These are phyloP conservation scores for Geotrichum histeridarum DNA, from an alignment of 1,139 yeast species.

Conservation along the genomic window DNA sequence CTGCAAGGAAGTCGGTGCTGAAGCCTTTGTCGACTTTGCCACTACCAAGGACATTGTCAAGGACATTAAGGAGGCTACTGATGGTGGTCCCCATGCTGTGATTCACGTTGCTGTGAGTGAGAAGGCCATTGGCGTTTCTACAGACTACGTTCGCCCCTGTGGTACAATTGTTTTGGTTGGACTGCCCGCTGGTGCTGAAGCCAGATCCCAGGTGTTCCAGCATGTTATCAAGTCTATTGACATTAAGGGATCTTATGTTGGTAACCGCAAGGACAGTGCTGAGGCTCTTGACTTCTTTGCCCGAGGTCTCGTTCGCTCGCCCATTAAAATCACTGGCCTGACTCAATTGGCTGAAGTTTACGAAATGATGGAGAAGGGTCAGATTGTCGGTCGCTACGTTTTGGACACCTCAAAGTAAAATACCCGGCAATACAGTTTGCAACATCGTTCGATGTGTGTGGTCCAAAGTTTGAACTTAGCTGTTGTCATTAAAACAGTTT, in stretches of 20 bases:
- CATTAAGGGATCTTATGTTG: conserved; percentile 73
- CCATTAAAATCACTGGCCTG: conserved; percentile 61
- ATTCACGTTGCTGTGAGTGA: conserved; percentile 76
- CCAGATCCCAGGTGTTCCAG: conserved; percentile 55
- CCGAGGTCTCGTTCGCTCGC: conserved; percentile 63
- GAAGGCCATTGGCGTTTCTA: conserved; percentile 63
- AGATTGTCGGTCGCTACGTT: conserved; percentile 68
- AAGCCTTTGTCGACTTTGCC: conserved; percentile 58
- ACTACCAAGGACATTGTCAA: conserved; percentile 46
- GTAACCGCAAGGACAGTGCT: conserved; percentile 72
- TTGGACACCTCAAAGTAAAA: conserved; percentile 48
- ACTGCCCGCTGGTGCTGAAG: conserved; percentile 67
- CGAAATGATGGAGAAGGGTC: conserved; percentile 64
- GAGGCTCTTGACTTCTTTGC: conserved; percentile 71
- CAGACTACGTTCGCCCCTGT: conserved; percentile 62
- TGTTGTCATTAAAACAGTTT: too few relatives aligned
- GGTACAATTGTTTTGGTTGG: conserved; percentile 82
- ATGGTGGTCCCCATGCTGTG: conserved; percentile 76
- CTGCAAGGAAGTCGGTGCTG: conserved; percentile 60
- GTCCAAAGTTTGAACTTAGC: too few relatives aligned
- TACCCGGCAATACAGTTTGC: too few relatives aligned
- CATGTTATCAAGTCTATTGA: conserved; percentile 61
- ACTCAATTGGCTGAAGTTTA: conserved; percentile 56
- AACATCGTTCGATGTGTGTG: too few relatives aligned
- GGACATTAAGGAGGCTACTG: conserved; percentile 53